These are phyloP conservation scores for Termitomyces sp. DNA, from an alignment of 768 basidiomycete genomes.

Conservation along the genomic window DNA sequence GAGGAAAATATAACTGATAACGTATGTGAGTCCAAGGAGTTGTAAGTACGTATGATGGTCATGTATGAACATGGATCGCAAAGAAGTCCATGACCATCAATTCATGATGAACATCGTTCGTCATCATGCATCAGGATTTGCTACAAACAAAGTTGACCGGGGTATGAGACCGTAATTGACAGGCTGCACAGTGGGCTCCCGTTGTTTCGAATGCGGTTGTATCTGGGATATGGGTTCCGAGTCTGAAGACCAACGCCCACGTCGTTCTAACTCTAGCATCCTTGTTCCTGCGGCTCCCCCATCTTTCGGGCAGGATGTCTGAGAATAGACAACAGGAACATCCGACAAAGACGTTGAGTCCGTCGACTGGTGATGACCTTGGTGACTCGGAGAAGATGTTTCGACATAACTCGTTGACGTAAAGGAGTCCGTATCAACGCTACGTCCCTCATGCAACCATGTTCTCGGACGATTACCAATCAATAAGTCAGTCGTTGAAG, in stretches of 20 bases:
- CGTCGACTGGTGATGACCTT: not conserved
- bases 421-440: constrained; percentile 16
- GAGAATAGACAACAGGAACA: not conserved
- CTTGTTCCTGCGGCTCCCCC: constrained; percentile 26
- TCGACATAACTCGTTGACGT: constrained; percentile 21
- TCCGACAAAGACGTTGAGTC: not conserved
- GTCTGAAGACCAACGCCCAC: constrained; percentile 48
- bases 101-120: constrained; percentile 17
- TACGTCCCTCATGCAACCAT: constrained; percentile 7
- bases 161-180: constrained; percentile 65
- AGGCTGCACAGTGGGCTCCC: constrained; percentile 18
- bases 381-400: constrained; percentile 6
- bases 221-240: constrained; percentile 31
- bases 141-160: constrained; percentile 60
- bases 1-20: not conserved
- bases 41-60: not conserved
- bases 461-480: constrained; percentile 17
- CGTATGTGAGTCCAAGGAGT: not conserved
- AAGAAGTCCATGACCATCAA: constrained; percentile 1
- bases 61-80: constrained; percentile 1
- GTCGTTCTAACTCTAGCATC: constrained; percentile 59
- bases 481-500: constrained; percentile 24
- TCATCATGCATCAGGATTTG: constrained; percentile 56
- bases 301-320: constrained; percentile 10
- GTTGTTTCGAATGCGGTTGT: constrained; percentile 33